Conservation (phyloP, 202 grass and related monocot genomes). For the Zizania palustris region DNA sequence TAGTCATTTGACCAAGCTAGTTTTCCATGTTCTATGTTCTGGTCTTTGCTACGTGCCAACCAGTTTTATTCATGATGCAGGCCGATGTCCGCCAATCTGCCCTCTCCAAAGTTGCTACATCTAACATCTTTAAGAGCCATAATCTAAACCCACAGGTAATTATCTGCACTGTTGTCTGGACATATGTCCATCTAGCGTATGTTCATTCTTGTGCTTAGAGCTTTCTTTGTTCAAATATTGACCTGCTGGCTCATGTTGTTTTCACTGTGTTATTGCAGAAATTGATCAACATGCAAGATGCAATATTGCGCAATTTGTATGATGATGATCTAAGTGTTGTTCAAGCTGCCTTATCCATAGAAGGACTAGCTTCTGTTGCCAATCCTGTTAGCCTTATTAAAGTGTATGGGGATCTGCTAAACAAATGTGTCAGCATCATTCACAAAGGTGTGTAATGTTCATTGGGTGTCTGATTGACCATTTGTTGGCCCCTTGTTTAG, state of each 20-base stretch:
- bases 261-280: constrained; percentile 56
- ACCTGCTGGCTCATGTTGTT: constrained; percentile 34
- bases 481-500: constrained; percentile 6
- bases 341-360: constrained; percentile 86
- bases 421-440: constrained; percentile 68
- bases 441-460: constrained; percentile 58
- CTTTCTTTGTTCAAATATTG: constrained; percentile 18
- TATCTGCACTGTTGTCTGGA: constrained; percentile 28
- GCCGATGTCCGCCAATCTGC: constrained; percentile 64
- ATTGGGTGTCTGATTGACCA: constrained; percentile 33
- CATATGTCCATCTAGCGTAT: constrained; percentile 27
- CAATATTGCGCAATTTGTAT: constrained; percentile 66
- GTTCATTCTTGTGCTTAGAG: constrained; percentile 27
- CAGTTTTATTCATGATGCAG: constrained; percentile 50
- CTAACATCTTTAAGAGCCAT: constrained; percentile 57
- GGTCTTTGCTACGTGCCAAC: background rate
- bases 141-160: constrained; percentile 62
- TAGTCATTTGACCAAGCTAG: constrained; percentile 24
- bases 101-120: constrained; percentile 71
- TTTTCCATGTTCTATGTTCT: constrained; percentile 34
- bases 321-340: constrained; percentile 91
- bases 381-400: constrained; percentile 62
- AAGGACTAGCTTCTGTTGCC: constrained; percentile 64
- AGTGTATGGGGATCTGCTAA: constrained; percentile 65
- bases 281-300: constrained; percentile 69